Conservation (phyloP, 805 yeast genomes). For the Zygosaccharomyces lentus region DNA sequence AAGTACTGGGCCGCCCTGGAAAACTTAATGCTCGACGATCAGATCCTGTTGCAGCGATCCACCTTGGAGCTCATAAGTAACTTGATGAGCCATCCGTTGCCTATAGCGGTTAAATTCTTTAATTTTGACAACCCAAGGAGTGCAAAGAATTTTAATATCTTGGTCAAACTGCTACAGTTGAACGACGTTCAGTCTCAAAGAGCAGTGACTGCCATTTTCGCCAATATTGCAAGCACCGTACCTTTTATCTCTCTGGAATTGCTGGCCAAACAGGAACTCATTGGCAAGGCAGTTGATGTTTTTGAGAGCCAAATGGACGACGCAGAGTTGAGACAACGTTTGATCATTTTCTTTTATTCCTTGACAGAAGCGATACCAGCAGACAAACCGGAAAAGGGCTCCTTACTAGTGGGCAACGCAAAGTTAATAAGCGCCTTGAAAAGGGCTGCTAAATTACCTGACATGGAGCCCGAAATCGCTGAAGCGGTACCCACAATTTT, state of each 20-base stretch:
- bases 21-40: constrained; percentile 41
- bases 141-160: constrained; percentile 39
- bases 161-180: constrained; percentile 40
- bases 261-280: constrained; percentile 23
- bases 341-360: constrained; percentile 33
- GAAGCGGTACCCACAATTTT: constrained; percentile 19
- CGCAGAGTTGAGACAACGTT: constrained; percentile 31
- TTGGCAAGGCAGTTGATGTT: constrained; percentile 25
- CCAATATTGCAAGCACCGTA: constrained; percentile 33
- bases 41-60: constrained; percentile 51
- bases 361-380: constrained; percentile 24
- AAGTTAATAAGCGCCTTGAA: constrained; percentile 16
- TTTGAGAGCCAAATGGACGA: constrained; percentile 31
- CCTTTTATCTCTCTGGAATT: constrained; percentile 37
- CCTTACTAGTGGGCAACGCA: constrained; percentile 9
- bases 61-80: constrained; percentile 63
- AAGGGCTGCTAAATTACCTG: constrained; percentile 15
- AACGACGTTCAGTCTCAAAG: constrained; percentile 41
- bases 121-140: constrained; percentile 42
- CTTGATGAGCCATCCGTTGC: constrained; percentile 41
- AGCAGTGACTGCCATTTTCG: constrained; percentile 38
- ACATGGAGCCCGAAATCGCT: constrained; percentile 17
- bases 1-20: constrained; percentile 47
- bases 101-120: constrained; percentile 52
- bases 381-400: constrained; percentile 7